Percentiles rank a stretch among this genome's conserved stretches.
phyloP scores from a whole-genome alignment of 495 filamentous ascomycete genomes.

The Trypethelium eluteriae region DNA sequence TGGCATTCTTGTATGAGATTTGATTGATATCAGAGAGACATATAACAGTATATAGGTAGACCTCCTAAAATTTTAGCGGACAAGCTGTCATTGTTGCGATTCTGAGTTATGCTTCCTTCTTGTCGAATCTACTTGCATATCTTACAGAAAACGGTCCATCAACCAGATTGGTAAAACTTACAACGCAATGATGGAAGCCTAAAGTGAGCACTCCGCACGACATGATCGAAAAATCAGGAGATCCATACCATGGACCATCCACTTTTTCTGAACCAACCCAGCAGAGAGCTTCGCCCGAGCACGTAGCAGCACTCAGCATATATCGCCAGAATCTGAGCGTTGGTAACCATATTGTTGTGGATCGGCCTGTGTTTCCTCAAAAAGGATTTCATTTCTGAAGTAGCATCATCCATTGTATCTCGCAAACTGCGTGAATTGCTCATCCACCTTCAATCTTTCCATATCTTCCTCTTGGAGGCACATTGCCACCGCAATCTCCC shows the following conservation, averaged over 20 bases:
- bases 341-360: not conserved
- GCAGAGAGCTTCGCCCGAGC: not conserved
- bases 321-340: not conserved
- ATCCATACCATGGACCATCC: not conserved
- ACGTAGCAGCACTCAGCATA: not conserved
- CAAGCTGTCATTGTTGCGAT: not conserved
- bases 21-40: not conserved
- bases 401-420: not conserved
- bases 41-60: not conserved
- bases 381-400: not conserved
- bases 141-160: not conserved
- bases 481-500: constrained; percentile 39
- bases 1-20: not conserved
- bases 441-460: constrained; percentile 34
- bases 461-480: constrained; percentile 44
- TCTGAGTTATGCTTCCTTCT: not conserved
- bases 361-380: not conserved
- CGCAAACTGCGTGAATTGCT: constrained; percentile 32
- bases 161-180: not conserved
- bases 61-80: not conserved
- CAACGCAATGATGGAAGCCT: not conserved
- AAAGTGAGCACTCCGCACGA: not conserved
- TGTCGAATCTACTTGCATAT: not conserved
- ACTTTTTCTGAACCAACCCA: not conserved
- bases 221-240: not conserved